Evolutionary conservation across 306 rosid species (phyloP).

Genomic region (Canavalia gladiata): DNA sequence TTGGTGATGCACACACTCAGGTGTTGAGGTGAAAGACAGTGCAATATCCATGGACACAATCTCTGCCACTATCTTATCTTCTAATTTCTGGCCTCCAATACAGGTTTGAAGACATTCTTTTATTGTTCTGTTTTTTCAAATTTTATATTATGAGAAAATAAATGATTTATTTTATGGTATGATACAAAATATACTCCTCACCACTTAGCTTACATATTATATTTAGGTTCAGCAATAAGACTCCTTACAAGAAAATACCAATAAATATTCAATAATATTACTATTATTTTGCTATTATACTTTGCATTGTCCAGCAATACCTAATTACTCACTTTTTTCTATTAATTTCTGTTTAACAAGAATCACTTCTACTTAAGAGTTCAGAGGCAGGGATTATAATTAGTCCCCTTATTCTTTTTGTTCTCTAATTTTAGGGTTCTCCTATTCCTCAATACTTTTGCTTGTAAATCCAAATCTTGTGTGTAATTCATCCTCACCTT

Average conservation of each 20-base stretch:
- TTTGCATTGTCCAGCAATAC: background rate
- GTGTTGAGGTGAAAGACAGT: constrained; percentile 47
- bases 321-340: background rate
- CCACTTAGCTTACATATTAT: constrained; percentile 27
- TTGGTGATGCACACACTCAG: constrained; percentile 54
- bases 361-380: constrained; percentile 24
- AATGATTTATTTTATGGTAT: constrained; percentile 1
- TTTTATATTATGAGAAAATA: constrained; percentile 7
- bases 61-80: constrained; percentile 82
- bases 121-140: constrained; percentile 16
- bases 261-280: background rate
- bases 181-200: background rate
- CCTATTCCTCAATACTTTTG: constrained; percentile 18
- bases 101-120: constrained; percentile 61
- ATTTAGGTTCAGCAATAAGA: constrained; percentile 21
- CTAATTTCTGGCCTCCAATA: constrained; percentile 99
- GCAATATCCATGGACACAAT: constrained; percentile 74
- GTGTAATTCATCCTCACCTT: constrained; percentile 35
- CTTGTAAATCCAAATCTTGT: constrained; percentile 15
- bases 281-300: background rate
- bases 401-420: background rate
- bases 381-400: constrained; percentile 6
- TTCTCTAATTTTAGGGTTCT: constrained; percentile 21
- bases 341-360: constrained; percentile 31
- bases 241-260: constrained; percentile 15